Evolutionary conservation across 192 early-diverging fungal genomes (phyloP).

Genomic region (Spizellomyces sp.): DNA sequence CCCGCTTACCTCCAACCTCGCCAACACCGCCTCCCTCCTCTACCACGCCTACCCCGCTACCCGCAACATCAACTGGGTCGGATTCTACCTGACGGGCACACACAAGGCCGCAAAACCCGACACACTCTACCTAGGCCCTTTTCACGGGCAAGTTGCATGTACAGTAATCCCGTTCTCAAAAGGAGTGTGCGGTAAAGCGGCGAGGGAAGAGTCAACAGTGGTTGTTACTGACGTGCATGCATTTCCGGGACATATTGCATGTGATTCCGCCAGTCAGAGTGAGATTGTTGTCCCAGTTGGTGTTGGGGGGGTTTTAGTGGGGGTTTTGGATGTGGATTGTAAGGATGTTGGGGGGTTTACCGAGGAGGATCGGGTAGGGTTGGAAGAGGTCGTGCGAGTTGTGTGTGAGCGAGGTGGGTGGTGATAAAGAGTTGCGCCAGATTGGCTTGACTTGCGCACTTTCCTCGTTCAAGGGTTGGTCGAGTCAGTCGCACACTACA

Average conservation of each 20-base stretch:
- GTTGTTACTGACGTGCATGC: constrained; percentile 79
- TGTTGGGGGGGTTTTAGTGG: constrained; percentile 14
- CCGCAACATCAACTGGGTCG: constrained; percentile 60
- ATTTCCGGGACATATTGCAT: constrained; percentile 90
- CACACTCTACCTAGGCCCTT: constrained; percentile 79
- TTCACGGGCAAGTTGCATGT: constrained; percentile 87
- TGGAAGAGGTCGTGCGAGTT: constrained; percentile 42
- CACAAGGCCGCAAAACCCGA: constrained; percentile 8
- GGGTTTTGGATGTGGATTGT: constrained; percentile 55
- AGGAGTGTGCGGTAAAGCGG: constrained; percentile 91
- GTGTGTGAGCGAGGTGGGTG: neutral
- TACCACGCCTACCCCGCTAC: constrained; percentile 66
- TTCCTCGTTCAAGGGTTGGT: too few relatives aligned
- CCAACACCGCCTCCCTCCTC: constrained; percentile 78
- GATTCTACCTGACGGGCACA: constrained; percentile 71
- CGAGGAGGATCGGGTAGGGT: constrained; percentile 38
- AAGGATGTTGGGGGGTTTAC: constrained; percentile 39
- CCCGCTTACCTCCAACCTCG: constrained; percentile 74
- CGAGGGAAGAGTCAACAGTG: constrained; percentile 52
- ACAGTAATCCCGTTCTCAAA: constrained; percentile 78
- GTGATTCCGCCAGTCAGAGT: constrained; percentile 79
- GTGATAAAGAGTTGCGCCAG: too few relatives aligned
- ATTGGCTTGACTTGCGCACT: too few relatives aligned
- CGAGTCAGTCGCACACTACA: too few relatives aligned
- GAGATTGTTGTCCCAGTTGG: constrained; percentile 88